A percentile compares a stretch with the other conserved stretches of the same genome.
Conservation (phyloP, 2,329 filamentous ascomycete species). For the Aspergillus luchuensis region DNA sequence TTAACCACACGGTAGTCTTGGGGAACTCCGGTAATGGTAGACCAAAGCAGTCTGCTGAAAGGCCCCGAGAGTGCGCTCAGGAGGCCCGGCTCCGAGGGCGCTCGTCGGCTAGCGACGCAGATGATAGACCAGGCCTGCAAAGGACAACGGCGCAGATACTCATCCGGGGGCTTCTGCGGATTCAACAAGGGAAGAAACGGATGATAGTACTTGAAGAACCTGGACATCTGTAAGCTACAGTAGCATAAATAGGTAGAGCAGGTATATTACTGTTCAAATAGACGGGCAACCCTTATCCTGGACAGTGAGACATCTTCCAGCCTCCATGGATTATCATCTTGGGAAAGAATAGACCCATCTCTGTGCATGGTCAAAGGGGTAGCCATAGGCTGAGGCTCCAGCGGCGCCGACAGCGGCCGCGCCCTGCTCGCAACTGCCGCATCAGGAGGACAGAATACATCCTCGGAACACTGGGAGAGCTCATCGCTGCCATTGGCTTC, state of each 20-base stretch:
- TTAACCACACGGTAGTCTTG: slow-evolving; percentile 66
- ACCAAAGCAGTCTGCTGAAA: slow-evolving; percentile 60
- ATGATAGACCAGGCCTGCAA: slow-evolving; percentile 67
- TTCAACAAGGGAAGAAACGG: slow-evolving; percentile 65
- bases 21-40: slow-evolving; percentile 59
- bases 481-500: slow-evolving; percentile 34
- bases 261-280: slow-evolving; percentile 46
- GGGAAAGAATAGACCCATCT: slow-evolving; percentile 38
- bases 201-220: slow-evolving; percentile 65
- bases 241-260: neutral
- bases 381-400: slow-evolving; percentile 36
- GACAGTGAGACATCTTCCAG: slow-evolving; percentile 51
- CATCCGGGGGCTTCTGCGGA: slow-evolving; percentile 54
- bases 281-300: slow-evolving; percentile 40
- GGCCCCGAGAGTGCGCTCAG: slow-evolving; percentile 54
- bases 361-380: slow-evolving; percentile 38
- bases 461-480: slow-evolving; percentile 38
- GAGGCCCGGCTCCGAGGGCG: slow-evolving; percentile 55
- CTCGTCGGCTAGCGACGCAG: slow-evolving; percentile 62
- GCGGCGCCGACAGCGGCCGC: slow-evolving; percentile 36
- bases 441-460: slow-evolving; percentile 35
- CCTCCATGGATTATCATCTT: slow-evolving; percentile 48
- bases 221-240: slow-evolving; percentile 36
- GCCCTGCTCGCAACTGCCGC: slow-evolving; percentile 31
- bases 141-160: slow-evolving; percentile 59